These are phyloP conservation scores for Kwoniella mangroviensis DNA, from an alignment of 768 basidiomycete genomes.

Conservation along the genomic window DNA sequence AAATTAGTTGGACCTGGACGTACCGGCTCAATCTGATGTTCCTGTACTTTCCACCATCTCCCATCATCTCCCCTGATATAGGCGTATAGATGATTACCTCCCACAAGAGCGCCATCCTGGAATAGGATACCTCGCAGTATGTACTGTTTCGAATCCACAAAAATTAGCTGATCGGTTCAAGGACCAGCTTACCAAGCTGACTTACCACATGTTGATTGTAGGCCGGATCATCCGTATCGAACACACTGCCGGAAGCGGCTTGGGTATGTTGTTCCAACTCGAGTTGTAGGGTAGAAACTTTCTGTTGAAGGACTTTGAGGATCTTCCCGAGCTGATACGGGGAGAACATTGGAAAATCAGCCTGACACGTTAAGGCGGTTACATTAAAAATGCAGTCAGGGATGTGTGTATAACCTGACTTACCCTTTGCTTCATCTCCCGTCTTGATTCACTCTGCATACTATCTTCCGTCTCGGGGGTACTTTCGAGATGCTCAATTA, in stretches of 20 bases:
- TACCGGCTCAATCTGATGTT: constrained; percentile 37
- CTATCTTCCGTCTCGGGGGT: constrained; percentile 16
- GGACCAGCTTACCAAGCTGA: not conserved
- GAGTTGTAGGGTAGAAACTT: constrained; percentile 19
- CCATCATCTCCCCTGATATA: constrained; percentile 39
- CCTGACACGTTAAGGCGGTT: not conserved
- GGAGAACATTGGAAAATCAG: not conserved
- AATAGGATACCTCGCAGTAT: constrained; percentile 37
- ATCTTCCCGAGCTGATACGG: constrained; percentile 36
- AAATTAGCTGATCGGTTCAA: not conserved
- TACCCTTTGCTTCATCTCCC: constrained; percentile 45
- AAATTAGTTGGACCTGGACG: not conserved
- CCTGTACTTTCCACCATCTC: constrained; percentile 48
- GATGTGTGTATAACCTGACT: not conserved
- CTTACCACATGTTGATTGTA: constrained; percentile 44
- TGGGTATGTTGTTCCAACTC: constrained; percentile 34
- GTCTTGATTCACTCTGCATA: constrained; percentile 20
- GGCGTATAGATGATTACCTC: constrained; percentile 37
- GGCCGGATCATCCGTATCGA: constrained; percentile 43
- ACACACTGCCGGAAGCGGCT: constrained; percentile 28
- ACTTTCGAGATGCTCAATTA: constrained; percentile 39
- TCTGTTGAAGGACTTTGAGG: constrained; percentile 23
- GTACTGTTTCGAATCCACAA: constrained; percentile 24
- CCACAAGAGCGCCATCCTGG: constrained; percentile 44
- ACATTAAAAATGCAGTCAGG: no score